Evolutionary conservation across 2,329 filamentous ascomycete genomes (phyloP).

Genomic region (Penicillium aurantiogriseum): DNA sequence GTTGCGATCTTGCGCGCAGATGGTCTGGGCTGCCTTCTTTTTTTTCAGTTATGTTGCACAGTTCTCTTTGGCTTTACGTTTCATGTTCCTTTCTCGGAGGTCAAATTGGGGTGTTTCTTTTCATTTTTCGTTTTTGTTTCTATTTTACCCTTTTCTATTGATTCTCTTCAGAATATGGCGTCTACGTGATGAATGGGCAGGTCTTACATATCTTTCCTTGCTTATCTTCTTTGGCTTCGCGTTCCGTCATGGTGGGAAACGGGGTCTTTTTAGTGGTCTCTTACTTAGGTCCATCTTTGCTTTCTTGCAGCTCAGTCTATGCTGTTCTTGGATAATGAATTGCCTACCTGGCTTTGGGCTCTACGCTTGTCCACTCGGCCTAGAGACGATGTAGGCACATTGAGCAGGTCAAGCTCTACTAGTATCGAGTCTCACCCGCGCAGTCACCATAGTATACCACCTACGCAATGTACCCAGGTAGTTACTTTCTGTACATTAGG

Average conservation of each 20-base stretch:
- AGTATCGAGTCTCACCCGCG: no score
- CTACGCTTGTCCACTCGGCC: neutral
- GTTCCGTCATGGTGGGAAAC: neutral
- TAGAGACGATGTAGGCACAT: neutral
- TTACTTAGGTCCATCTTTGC: neutral
- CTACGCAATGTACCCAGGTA: neutral
- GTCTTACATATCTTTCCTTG: constrained; percentile 4
- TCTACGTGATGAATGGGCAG: constrained; percentile 5
- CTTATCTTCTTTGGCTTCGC: neutral
- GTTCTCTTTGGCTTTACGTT: neutral
- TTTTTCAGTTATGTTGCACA: neutral
- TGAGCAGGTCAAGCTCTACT: neutral
- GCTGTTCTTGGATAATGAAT: constrained; percentile 5
- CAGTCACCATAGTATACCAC: neutral
- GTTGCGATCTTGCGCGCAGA: neutral
- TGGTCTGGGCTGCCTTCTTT: neutral
- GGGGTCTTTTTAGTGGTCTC: neutral
- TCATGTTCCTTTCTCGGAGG: neutral
- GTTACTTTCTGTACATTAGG: no score
- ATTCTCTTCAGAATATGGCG: constrained; percentile 7
- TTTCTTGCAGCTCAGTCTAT: neutral
- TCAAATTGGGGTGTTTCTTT: constrained; percentile 1
- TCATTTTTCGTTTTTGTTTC: neutral
- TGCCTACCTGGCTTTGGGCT: neutral
- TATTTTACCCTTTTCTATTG: constrained; percentile 1